phyloP scores from a whole-genome alignment of 1,284 basidiomycete genomes.

The Malassezia vespertilionis region DNA sequence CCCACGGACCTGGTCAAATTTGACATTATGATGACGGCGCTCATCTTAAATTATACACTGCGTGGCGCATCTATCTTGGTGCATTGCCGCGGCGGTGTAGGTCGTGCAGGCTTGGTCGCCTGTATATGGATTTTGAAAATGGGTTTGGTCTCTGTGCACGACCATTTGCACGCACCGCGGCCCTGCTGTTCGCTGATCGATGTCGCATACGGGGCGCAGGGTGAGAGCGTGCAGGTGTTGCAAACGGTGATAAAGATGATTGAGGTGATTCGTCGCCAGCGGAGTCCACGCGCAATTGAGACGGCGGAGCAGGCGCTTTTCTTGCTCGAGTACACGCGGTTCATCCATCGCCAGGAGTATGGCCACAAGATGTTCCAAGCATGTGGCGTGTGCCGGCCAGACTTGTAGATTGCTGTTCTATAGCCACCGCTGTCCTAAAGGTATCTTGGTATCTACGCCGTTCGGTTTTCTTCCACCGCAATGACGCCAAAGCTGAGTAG shows the following conservation, averaged over 20 bases:
- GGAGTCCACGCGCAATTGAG: constrained; percentile 44
- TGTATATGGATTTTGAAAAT: constrained; percentile 87
- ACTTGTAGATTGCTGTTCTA: no score
- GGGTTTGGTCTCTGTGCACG: constrained; percentile 54
- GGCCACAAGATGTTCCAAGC: constrained; percentile 11
- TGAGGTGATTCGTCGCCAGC: constrained; percentile 30
- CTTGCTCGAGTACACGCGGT: constrained; percentile 30
- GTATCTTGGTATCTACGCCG: neutral
- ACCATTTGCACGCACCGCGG: neutral
- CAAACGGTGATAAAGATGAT: constrained; percentile 20
- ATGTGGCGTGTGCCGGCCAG: no score
- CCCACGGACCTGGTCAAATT: constrained; percentile 71
- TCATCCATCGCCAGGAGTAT: constrained; percentile 26
- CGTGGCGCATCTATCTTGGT: constrained; percentile 65
- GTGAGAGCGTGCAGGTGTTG: neutral
- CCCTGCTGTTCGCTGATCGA: neutral
- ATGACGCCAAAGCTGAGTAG: constrained; percentile 17
- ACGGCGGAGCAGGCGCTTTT: constrained; percentile 45
- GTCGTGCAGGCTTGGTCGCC: constrained; percentile 81
- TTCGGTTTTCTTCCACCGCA: constrained; percentile 17
- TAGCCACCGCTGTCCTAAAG: neutral
- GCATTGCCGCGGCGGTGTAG: constrained; percentile 90
- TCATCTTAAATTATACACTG: constrained; percentile 67
- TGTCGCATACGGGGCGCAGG: neutral
- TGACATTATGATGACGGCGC: constrained; percentile 60